Base-by-base conservation (phyloP, 805 yeast genomes). In the Saccharomyces jurei region DNA sequence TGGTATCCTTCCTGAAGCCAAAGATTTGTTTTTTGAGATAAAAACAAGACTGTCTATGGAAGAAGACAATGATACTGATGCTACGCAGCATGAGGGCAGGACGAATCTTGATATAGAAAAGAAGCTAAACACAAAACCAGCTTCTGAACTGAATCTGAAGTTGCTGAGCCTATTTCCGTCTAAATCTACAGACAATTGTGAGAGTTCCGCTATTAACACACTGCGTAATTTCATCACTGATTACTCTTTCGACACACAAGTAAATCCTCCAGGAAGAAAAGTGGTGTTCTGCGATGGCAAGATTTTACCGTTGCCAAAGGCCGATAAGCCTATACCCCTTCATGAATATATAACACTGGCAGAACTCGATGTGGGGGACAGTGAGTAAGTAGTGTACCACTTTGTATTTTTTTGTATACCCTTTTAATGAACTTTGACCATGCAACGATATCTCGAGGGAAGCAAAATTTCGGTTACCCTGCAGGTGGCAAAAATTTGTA, bases 1-100 rank as follows among this genome's bases (percentile, higher is more conserved):
- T 36, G 84, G 86, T 4, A 72, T 72, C 2, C 58, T 82, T 0
- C 83, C 86, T 0, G 87, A 82, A 52, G 89, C 90, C 0, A 74
- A 83, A 57, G 78, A 76, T 47, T 62, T 86, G 4, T 84, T 80
- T 59, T 81, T 81, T 57, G 61, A 57, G 52, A 59, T 74, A 28
- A 73, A 71, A 56, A 50, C 64, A 14, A 51, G 53, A 22, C 50
- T 63, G 2, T 51, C 58, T 14, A 31, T 47, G 31, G 52, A 52
- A 30, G 44, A 50, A 10, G 55, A 56, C 11, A 31, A 26, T 22
- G 50, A 41, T 10, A 32, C 31, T 21, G 47, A 28, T 2, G 31
- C 26, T 44, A 50, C 41, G 1, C 54, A 52, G 11, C 28, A 9
- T 11, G 54, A 55, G 13, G 56, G 54, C 27, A 56, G 8, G 11